Conservation (phyloP, 1,284 basidiomycete genomes). For the Rhodotorula glutinis region DNA sequence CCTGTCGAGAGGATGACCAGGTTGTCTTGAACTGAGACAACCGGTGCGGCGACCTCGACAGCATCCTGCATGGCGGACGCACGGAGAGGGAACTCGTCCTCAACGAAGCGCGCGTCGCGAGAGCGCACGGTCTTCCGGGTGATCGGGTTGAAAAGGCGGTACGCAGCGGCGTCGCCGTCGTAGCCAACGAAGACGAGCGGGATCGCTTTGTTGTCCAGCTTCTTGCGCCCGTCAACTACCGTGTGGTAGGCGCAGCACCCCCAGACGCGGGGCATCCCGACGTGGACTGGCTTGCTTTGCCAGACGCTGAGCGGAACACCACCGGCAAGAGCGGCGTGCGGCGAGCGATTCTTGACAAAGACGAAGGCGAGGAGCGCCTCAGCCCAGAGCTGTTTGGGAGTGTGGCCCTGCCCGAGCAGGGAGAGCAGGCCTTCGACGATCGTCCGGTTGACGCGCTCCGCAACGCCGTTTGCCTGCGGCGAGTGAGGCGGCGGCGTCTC, state of each 20-base stretch:
- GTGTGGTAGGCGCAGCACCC: conserved; percentile 50
- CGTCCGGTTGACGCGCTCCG: conserved; percentile 45
- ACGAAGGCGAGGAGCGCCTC: conserved; percentile 45
- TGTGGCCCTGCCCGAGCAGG: conserved; percentile 42
- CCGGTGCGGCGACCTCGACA: not conserved
- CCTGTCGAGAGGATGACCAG: not conserved
- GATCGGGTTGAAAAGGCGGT: conserved; percentile 1
- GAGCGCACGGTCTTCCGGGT: not conserved
- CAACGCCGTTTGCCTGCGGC: conserved; percentile 47
- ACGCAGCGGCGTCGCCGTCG: conserved; percentile 2
- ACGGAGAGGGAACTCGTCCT: conserved; percentile 2
- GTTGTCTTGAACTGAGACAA: not conserved
- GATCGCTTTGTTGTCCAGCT: conserved; percentile 3
- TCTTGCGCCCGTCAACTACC: conserved; percentile 31
- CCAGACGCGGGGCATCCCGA: conserved; percentile 46
- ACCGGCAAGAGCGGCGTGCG: conserved; percentile 38
- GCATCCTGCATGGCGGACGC: not conserved
- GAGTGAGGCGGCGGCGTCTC: conserved; percentile 49
- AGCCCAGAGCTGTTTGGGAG: conserved; percentile 48
- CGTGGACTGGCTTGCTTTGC: conserved; percentile 44
- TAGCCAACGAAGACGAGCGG: conserved; percentile 8
- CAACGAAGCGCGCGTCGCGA: conserved; percentile 4
- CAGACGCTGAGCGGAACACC: conserved; percentile 46
- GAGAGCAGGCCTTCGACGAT: conserved; percentile 42
- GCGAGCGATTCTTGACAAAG: conserved; percentile 48